Percentiles rank a stretch among this genome's conserved stretches.
Conservation (phyloP, 345 rosid species). For the Citrus cavaleriei region DNA sequence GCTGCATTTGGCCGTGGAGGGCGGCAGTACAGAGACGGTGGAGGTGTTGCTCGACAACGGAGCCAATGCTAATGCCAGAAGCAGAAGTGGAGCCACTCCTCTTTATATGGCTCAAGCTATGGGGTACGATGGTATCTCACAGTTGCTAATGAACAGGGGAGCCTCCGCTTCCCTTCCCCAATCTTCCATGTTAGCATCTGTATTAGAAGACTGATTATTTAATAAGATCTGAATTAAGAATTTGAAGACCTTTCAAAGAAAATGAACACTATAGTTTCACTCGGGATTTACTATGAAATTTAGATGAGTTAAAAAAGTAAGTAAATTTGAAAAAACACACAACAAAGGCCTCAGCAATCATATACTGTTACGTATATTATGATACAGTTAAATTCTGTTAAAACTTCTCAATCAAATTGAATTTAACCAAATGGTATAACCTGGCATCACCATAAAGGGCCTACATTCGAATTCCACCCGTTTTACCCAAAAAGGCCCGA, state of each 20-base stretch:
- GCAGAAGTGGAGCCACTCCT: slow-evolving; percentile 34
- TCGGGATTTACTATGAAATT: neutral
- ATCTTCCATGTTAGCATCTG: neutral
- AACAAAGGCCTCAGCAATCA: neutral
- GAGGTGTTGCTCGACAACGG: slow-evolving; percentile 40
- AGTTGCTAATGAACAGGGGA: slow-evolving; percentile 26
- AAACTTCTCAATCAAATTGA: neutral
- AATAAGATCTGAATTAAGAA: neutral
- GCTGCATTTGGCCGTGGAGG: slow-evolving; percentile 50
- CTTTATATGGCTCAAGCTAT: slow-evolving; percentile 31
- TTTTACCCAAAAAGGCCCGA: neutral
- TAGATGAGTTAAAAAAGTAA: too few relatives aligned
- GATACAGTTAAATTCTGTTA: neutral
- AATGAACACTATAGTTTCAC: neutral
- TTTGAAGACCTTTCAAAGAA: neutral
- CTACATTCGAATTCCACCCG: neutral
- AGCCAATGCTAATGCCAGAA: slow-evolving; percentile 37
- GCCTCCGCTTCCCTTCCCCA: slow-evolving; percentile 11
- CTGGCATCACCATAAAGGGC: neutral
- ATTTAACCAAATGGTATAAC: neutral
- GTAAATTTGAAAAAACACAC: neutral
- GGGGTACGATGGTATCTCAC: slow-evolving; percentile 29
- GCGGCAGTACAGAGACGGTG: slow-evolving; percentile 36
- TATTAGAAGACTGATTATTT: neutral
- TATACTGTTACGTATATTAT: neutral